phyloP scores from a whole-genome alignment of 306 rosid genomes.

The Trifolium dubium region DNA sequence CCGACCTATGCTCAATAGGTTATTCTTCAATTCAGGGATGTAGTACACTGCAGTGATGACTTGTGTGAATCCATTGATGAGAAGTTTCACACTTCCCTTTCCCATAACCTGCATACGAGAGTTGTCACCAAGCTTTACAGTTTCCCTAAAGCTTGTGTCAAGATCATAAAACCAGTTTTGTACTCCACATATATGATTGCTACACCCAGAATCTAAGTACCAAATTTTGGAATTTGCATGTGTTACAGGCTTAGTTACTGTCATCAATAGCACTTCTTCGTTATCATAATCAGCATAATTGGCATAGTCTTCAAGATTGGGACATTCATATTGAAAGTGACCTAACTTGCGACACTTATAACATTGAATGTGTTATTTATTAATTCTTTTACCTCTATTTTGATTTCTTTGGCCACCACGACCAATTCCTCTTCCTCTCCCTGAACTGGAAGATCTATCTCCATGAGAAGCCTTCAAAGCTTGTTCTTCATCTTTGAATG shows the following conservation, averaged over 20 bases:
- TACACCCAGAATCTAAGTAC: not conserved
- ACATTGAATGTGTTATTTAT: not conserved
- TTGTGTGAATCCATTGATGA: not conserved
- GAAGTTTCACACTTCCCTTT: not conserved
- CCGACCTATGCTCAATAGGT: not conserved
- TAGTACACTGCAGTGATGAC: not conserved
- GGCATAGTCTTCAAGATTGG: not conserved
- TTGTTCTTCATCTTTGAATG: not conserved
- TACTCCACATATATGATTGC: constrained; percentile 18
- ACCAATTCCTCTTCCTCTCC: not conserved
- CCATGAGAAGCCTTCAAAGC: not conserved
- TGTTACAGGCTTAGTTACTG: not conserved
- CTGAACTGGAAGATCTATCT: no score
- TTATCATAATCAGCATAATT: no score
- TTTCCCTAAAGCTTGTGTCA: not conserved
- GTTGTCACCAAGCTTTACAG: not conserved
- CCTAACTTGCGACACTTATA: not conserved
- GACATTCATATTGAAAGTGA: not conserved
- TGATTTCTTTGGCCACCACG: not conserved
- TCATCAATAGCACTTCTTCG: not conserved
- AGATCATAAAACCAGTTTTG: not conserved
- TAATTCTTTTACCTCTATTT: no score
- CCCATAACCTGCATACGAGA: not conserved
- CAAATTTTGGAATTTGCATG: no score
- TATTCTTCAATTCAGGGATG: not conserved